Conservation (phyloP, 345 rosid genomes). For the Schrenkiella parvula region DNA sequence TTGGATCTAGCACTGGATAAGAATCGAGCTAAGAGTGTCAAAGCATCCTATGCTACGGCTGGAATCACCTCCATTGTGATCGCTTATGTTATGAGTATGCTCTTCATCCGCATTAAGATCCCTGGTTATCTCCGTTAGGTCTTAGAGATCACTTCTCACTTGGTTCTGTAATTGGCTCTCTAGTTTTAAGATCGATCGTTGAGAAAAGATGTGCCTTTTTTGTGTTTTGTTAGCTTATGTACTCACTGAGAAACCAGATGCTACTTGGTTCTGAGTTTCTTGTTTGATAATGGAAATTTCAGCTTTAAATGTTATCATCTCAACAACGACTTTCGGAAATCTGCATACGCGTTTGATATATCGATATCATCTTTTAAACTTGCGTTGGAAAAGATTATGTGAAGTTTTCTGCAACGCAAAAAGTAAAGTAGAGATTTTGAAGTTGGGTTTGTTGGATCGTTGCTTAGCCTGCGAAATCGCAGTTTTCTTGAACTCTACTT, state of each 20-base stretch:
- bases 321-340: not conserved
- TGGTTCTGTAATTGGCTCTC: conserved; percentile 7
- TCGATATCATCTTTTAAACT: not conserved
- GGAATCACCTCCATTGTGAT: conserved; percentile 66
- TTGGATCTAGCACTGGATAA: conserved; percentile 86
- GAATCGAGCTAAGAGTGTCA: conserved; percentile 79
- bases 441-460: not conserved
- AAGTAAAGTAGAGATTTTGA: not conserved
- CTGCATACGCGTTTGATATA: not conserved
- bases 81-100: conserved; percentile 90
- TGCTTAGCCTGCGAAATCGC: not conserved
- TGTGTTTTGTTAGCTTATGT: not conserved
- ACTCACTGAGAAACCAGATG: not conserved
- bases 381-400: not conserved
- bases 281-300: conserved; percentile 9
- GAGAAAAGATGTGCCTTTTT: not conserved
- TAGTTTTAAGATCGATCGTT: not conserved
- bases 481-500: not conserved
- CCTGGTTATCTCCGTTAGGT: conserved; percentile 68
- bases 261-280: conserved; percentile 5
- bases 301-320: not conserved
- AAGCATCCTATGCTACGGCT: conserved; percentile 73
- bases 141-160: not conserved
- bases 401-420: not conserved
- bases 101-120: conserved; percentile 95